phyloP scores from a whole-genome alignment of 371 early-diverging fungal species.

The Rhizopus arrhizus region DNA sequence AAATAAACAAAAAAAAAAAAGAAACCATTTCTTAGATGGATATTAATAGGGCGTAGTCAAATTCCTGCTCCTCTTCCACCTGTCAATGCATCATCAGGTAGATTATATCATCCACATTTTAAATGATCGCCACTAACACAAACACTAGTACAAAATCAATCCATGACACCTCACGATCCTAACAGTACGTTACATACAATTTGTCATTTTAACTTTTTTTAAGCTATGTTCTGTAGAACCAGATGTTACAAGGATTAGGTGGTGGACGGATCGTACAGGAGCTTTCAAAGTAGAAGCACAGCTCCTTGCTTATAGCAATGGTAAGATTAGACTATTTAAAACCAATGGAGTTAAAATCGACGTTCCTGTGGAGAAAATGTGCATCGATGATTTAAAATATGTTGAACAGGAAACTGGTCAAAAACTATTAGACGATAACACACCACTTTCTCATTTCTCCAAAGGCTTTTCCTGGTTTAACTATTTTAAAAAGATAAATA shows the following conservation, averaged over 20 bases:
- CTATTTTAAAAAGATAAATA: constrained; percentile 76
- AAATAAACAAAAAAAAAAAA: not conserved
- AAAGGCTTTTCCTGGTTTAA: constrained; percentile 83
- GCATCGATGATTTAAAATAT: constrained; percentile 66
- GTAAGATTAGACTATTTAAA: constrained; percentile 88
- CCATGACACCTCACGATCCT: constrained; percentile 1
- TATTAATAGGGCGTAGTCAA: constrained; percentile 22
- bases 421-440: constrained; percentile 50
- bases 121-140: not conserved
- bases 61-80: constrained; percentile 30
- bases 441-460: constrained; percentile 55
- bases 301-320: constrained; percentile 73
- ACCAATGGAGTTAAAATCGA: constrained; percentile 91
- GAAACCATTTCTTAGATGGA: not conserved
- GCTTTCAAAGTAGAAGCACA: constrained; percentile 91
- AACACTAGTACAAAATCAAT: not conserved
- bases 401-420: constrained; percentile 59
- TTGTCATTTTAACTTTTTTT: not conserved
- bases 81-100: constrained; percentile 7
- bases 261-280: constrained; percentile 92
- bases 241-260: constrained; percentile 66
- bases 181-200: constrained; percentile 5
- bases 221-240: constrained; percentile 25
- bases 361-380: constrained; percentile 89
- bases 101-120: not conserved